Evolutionary conservation across 139 green algal species (phyloP).

Genomic region (Penium margaritaceum): DNA sequence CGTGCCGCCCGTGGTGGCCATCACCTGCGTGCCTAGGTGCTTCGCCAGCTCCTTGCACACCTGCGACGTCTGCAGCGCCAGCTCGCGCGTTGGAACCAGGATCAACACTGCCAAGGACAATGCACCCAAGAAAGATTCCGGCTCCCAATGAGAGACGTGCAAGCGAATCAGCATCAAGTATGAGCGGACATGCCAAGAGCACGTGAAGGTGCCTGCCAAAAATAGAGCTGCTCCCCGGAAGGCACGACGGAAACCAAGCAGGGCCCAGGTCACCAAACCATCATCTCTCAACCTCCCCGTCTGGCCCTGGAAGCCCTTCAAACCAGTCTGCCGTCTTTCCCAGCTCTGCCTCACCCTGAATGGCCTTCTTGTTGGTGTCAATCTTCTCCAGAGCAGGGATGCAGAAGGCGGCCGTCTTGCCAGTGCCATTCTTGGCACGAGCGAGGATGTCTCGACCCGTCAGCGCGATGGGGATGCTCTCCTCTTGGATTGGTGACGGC

Average conservation of each 20-base stretch:
- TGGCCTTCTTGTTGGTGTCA: slow-evolving; percentile 72
- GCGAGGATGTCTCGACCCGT: slow-evolving; percentile 94
- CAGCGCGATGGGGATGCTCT: slow-evolving; percentile 95
- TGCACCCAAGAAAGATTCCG: too few species aligned
- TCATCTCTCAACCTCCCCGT: too few species aligned
- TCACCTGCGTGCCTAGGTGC: slow-evolving; percentile 82
- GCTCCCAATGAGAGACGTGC: too few species aligned
- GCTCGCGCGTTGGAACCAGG: slow-evolving; percentile 92
- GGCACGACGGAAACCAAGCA: too few species aligned
- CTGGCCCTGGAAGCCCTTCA: too few species aligned
- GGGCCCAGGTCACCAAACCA: too few species aligned
- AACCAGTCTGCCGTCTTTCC: too few species aligned
- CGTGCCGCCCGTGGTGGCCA: slow-evolving; percentile 95
- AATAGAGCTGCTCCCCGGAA: too few species aligned
- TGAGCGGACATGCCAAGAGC: too few species aligned
- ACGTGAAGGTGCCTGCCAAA: too few species aligned
- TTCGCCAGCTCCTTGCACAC: slow-evolving; percentile 96
- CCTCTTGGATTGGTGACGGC: slow-evolving; percentile 69
- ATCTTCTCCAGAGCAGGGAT: slow-evolving; percentile 93
- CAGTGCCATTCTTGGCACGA: slow-evolving; percentile 98
- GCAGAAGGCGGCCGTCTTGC: slow-evolving; percentile 97
- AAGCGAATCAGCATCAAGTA: too few species aligned
- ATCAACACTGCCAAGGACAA: slow-evolving; percentile 72
- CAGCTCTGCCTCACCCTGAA: slow-evolving; percentile 86
- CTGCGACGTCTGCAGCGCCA: slow-evolving; percentile 93